Evolutionary conservation across 1,284 basidiomycete genomes (phyloP), one percentile per base, ranked within the genome.

Genomic region (Apiotrichum montevideense): DNA sequence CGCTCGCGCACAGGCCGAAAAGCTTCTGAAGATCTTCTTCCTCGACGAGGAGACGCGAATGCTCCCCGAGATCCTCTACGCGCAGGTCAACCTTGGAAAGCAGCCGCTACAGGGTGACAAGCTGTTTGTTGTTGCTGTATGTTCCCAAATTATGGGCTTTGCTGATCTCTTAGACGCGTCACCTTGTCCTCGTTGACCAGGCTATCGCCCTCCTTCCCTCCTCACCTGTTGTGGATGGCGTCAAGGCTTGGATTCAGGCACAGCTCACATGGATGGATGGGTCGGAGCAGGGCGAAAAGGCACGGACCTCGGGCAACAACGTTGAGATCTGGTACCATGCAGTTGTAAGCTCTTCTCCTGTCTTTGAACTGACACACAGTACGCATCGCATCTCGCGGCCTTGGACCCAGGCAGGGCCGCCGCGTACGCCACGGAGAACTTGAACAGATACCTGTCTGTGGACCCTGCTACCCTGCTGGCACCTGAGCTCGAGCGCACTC

Each of bases 271-370:
- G 68, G 66, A 66, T 71, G 63, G 53, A 51, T 21, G 43, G 54
- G 11, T 60, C 62, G 4, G 55, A 63, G 14, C 69, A 69, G 50
- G 70, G 70, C 6, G 44, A 44, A 15, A 48, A 50, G 10, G 67
- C 66, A 1, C 53, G 53, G n/a, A 44, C 51, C 15, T 58, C 54
- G 6, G 59, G 58, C 15, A 66, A 68, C 46, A 71, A 69, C 53
- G 66, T 67, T 42, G 56, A 59, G 4, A 57, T 66, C 32, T 71
- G 69, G 71, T 70, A 68, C 56, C 56, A 70, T 39, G 69, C 66
- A 1, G 51, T 68, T 7, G 71, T 70, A 52, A 54, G 68, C 62
- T 14, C 21, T 11, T 14, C 10, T 47, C 46, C 7, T 2, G 29
- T 33, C 10, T 8, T 8, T 5, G 1, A 15, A 15, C 46, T 56